Base-by-base conservation (phyloP, 1,284 basidiomycete species). In the Pseudozyma thailandica region DNA sequence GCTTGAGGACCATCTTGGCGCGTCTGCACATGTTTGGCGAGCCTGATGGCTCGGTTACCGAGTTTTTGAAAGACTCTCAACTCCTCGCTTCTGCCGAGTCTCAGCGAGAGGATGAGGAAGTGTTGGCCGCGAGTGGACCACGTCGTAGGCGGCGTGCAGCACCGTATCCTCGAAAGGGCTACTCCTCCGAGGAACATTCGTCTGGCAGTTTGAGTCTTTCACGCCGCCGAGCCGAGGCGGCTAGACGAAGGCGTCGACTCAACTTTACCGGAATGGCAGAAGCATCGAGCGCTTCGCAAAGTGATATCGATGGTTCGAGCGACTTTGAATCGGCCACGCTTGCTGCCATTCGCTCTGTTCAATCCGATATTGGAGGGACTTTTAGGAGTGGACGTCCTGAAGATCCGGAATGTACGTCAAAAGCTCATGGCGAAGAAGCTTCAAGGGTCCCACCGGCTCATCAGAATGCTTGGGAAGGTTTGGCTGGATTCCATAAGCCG, bases 11-110 rank as follows among this genome's bases (percentile, higher is more conserved):
- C n/a, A 53, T 72, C 20, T 21, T 59, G 35, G 69, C 69, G 13
- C 57, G 69, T 9, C 58, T 61, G 35, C 50, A 62, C 25, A 65
- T 72, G 9, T 50, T 66, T 18, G 69, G 69, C 30, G 56, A 61
- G 44, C 49, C 57, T 2, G 58, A 61, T 12, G 35, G 20, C 9
- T 38, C 62, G 13, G 26, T 59, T 7, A 31, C 27, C 18, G 62
- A 54, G 21, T 31, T 50, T 26, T 27, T 65, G 10, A 27, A 46
- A 7, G 55, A 47, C 16, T 47, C 55, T 3, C 46, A 15, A 1
- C 35, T 50, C 3, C 25, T 63, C 2, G 42, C 50, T n/a, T 50
- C 41, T 4, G 27, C 27, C 33, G 33, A 35, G 31, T n/a, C 42
- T 12, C 43, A 9, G 3, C 16, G 31, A 5, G 55, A 58, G 3